phyloP scores from a whole-genome alignment of 129 eudicot genomes.

The Flaveria linearis region DNA sequence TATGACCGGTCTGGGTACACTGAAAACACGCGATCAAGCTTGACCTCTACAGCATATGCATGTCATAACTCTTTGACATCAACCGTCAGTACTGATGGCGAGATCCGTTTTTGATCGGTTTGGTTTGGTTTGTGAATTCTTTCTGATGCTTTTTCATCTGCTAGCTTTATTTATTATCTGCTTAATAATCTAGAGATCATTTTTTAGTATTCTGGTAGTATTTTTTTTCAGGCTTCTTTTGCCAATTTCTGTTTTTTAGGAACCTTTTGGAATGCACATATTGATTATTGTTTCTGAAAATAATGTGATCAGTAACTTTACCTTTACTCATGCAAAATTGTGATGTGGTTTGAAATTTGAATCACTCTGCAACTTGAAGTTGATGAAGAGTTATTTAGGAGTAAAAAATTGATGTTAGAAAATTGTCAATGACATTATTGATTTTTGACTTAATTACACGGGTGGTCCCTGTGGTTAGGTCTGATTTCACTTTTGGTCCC shows the following conservation, averaged over 20 bases:
- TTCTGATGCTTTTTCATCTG: not conserved
- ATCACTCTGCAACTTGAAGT: too few species aligned
- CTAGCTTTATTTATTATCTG: not conserved
- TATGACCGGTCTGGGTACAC: slow-evolving; percentile 41
- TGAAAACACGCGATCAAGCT: slow-evolving; percentile 44
- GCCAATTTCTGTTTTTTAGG: not conserved
- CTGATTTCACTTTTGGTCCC: too few species aligned
- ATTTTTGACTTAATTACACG: too few species aligned
- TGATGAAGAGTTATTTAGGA: too few species aligned
- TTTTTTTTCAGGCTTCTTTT: not conserved
- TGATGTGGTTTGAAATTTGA: too few species aligned
- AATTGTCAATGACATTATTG: too few species aligned
- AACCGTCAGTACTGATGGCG: slow-evolving; percentile 45
- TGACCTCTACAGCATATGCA: slow-evolving; percentile 13
- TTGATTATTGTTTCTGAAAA: not conserved
- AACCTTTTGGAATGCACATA: not conserved
- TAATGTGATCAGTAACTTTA: not conserved
- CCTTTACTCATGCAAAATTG: too few species aligned
- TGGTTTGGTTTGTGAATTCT: slow-evolving; percentile 11
- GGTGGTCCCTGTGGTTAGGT: too few species aligned
- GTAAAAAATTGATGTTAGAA: too few species aligned
- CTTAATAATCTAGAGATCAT: slow-evolving; percentile 9
- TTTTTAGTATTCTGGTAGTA: slow-evolving; percentile 2
- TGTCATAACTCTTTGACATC: slow-evolving; percentile 4
- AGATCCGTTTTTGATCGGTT: slow-evolving; percentile 15